Percentiles rank a stretch among this genome's conserved stretches.
Evolutionary conservation across 2,329 filamentous ascomycete species (phyloP).

Genomic region (Alternaria sp.): DNA sequence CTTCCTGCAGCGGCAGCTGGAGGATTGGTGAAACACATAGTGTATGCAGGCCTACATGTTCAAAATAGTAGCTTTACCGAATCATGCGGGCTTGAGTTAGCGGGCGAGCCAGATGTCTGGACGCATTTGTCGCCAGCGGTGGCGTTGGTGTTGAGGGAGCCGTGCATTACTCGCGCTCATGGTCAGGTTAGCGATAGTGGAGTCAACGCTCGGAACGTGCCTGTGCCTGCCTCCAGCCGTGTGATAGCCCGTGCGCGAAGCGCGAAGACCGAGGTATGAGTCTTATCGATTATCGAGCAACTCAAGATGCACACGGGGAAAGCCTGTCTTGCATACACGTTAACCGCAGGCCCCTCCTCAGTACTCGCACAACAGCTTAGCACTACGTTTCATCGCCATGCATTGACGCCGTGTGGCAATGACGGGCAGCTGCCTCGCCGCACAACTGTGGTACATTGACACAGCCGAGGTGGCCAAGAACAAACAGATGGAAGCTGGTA

Average conservation of each 20-base stretch:
- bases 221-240: background rate
- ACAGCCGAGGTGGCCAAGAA: background rate
- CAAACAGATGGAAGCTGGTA: slow-evolving; percentile 3
- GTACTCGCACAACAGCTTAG: slow-evolving; percentile 4
- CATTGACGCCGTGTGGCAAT: slow-evolving; percentile 18
- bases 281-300: background rate
- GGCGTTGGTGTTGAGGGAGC: slow-evolving; percentile 43
- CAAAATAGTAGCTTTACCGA: slow-evolving; percentile 10
- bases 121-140: slow-evolving; percentile 23
- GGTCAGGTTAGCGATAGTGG: background rate
- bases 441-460: background rate
- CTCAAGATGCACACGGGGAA: background rate
- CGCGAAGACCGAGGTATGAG: background rate
- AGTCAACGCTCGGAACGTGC: background rate
- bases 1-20: background rate
- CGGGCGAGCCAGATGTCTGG: slow-evolving; percentile 24
- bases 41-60: slow-evolving; percentile 12
- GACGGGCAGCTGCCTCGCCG: slow-evolving; percentile 10
- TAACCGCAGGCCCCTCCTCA: background rate
- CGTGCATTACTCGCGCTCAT: slow-evolving; percentile 8
- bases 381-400: slow-evolving; percentile 2
- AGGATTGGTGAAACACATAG: slow-evolving; percentile 2
- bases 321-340: background rate
- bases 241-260: background rate
- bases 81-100: slow-evolving; percentile 24